These are phyloP conservation scores for Mycena epipterygia DNA, from an alignment of 768 basidiomycete species.

Conservation along the genomic window DNA sequence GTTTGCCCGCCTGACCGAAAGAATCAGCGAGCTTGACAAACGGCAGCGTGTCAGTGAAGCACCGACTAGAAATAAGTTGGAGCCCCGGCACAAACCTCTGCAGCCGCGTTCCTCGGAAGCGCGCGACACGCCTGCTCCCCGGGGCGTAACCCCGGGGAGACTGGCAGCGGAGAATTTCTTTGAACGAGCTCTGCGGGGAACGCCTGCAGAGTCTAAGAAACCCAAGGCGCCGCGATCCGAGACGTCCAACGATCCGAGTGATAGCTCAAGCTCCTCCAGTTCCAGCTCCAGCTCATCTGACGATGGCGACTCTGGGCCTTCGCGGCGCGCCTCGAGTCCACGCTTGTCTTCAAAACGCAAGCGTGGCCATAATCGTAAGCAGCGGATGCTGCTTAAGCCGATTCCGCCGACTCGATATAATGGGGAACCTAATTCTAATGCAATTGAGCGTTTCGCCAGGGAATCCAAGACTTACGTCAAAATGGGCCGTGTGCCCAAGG, in stretches of 20 bases:
- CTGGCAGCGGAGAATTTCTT: conserved; percentile 3
- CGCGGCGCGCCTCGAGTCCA: background rate
- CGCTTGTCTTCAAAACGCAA: conserved; percentile 9
- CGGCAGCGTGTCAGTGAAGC: background rate
- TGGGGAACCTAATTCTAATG: conserved; percentile 38
- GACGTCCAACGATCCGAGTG: conserved; percentile 3
- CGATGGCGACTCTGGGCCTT: background rate
- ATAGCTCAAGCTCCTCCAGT: background rate
- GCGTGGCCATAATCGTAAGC: background rate
- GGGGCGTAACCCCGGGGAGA: background rate
- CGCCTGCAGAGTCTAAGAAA: background rate
- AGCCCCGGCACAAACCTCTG: background rate
- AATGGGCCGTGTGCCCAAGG: conserved; percentile 29
- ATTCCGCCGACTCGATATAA: conserved; percentile 42
- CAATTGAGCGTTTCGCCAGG: conserved; percentile 42
- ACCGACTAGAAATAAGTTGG: background rate
- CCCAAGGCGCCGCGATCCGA: background rate
- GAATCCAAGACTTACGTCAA: conserved; percentile 39
- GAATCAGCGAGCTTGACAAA: conserved; percentile 3
- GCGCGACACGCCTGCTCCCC: background rate
- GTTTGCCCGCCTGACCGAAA: background rate
- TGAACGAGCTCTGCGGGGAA: conserved; percentile 1
- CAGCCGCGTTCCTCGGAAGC: background rate
- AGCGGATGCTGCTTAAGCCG: conserved; percentile 37
- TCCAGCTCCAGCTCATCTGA: background rate